A percentile compares a stretch with the other conserved stretches of the same genome.
Evolutionary conservation across 371 early-diverging fungal genomes (phyloP).

Genomic region (Apophysomyces variabilis): DNA sequence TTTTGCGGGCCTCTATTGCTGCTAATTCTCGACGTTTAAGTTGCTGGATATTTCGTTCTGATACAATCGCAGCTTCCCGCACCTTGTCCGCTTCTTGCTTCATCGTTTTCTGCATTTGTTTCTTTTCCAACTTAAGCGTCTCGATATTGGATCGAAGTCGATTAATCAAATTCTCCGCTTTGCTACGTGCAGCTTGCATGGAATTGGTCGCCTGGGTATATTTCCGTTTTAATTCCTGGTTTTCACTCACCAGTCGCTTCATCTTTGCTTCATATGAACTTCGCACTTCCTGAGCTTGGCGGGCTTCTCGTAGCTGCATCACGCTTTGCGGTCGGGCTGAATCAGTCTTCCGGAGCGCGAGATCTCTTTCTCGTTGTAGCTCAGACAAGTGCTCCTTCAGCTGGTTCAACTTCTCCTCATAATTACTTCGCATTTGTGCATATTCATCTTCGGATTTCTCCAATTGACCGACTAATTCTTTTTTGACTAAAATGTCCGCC

Average conservation of each 20-base stretch:
- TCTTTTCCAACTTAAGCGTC: conserved; percentile 69
- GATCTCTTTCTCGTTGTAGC: conserved; percentile 67
- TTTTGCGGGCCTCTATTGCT: conserved; percentile 60
- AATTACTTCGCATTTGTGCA: conserved; percentile 59
- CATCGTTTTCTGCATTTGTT: conserved; percentile 69
- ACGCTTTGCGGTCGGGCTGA: conserved; percentile 10
- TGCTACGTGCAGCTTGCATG: conserved; percentile 47
- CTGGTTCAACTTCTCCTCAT: conserved; percentile 65
- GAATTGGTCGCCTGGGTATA: conserved; percentile 53
- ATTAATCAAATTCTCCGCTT: conserved; percentile 41
- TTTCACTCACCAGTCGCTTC: conserved; percentile 66
- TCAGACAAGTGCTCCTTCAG: conserved; percentile 61
- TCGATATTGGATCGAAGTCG: conserved; percentile 54
- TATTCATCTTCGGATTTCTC: conserved; percentile 62
- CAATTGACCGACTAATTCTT: conserved; percentile 58
- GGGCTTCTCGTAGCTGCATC: conserved; percentile 33
- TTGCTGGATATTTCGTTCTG: conserved; percentile 70
- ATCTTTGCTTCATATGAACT: conserved; percentile 66
- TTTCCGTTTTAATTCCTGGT: conserved; percentile 62
- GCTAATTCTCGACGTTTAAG: conserved; percentile 55
- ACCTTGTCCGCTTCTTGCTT: conserved; percentile 63
- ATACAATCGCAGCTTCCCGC: conserved; percentile 55
- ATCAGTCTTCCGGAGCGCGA: conserved; percentile 17
- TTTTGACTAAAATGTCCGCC: conserved; percentile 65
- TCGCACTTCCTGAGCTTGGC: conserved; percentile 38